These are phyloP conservation scores for Microcyclospora tardicrescens DNA, from an alignment of 2,329 filamentous ascomycete genomes.

Conservation along the genomic window DNA sequence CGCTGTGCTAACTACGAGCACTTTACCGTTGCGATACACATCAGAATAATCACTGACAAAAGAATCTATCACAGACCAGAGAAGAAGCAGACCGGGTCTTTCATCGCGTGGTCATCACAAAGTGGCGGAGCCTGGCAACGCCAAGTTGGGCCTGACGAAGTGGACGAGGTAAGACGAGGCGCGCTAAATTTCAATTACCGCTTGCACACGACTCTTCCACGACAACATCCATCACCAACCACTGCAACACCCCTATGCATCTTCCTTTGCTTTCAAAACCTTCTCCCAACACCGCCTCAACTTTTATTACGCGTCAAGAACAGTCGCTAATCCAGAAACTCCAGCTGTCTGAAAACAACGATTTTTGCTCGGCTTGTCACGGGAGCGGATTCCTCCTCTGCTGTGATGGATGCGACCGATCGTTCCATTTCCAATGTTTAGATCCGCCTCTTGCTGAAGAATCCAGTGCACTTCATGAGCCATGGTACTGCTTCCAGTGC, in stretches of 20 bases:
- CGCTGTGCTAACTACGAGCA: neutral
- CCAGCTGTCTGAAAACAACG: conserved; percentile 55
- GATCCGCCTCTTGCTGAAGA: conserved; percentile 56
- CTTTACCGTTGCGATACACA: neutral
- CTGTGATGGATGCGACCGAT: conserved; percentile 82
- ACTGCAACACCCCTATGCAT: conserved; percentile 16
- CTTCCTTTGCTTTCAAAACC: conserved; percentile 13
- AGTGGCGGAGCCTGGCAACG: conserved; percentile 50
- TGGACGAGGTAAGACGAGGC: conserved; percentile 39
- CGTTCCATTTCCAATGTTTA: conserved; percentile 82
- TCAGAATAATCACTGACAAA: conserved; percentile 12
- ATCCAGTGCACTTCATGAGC: conserved; percentile 42
- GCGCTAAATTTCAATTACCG: conserved; percentile 23
- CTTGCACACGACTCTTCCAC: conserved; percentile 24
- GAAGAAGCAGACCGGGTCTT: conserved; percentile 60
- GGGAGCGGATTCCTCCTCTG: conserved; percentile 77
- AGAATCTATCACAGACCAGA: conserved; percentile 44
- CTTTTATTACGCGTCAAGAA: conserved; percentile 8
- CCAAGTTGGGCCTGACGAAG: conserved; percentile 47
- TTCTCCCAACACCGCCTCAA: conserved; percentile 12
- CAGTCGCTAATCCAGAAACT: conserved; percentile 27
- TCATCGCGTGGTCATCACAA: conserved; percentile 54
- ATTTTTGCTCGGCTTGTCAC: conserved; percentile 77
- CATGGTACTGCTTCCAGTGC: conserved; percentile 75
- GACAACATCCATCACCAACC: conserved; percentile 9